Evolutionary conservation across 192 early-diverging fungal species (phyloP), one percentile per base, ranked within the genome.

Genomic region (Coemansia sp.): DNA sequence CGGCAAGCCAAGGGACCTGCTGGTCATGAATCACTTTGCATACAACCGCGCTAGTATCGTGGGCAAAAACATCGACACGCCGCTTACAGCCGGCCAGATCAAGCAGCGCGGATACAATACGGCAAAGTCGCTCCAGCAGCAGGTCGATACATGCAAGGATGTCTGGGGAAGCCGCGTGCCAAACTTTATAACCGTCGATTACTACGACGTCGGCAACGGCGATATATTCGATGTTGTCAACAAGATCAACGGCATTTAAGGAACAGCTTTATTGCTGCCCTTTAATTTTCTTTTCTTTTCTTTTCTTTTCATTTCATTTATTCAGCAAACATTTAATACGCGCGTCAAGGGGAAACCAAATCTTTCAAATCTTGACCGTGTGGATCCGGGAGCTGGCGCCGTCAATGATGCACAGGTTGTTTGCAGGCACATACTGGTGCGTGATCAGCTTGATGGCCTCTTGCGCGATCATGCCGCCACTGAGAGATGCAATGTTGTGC

Each of bases 391-490:
- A 53, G 11, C 82, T 83, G 30, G 93, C 84, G 24, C 93, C 93
- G 65, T 97, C 89, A 64, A 92, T 90, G 14, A 98, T 75, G 53
- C 87, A 86, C 0, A 89, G 86, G 69, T 96, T 96, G 75, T 93
- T 84, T 52, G 94, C 73, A 2, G 95, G 94, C 52, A 95, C 87
- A 67, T 99, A 99, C 80, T 99, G 97, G 49, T 83, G 83, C 3
- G 97, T 99, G 36, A 97, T 85, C 42, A 99, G 69, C 82, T 99
- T 99, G 83, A 97, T 95, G 25, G 87, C 78, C 72, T 99, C 97
- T 64, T 99, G 97, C 13, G 92, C 84, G 19, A 89, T 90, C 30
- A 99, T 79, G 22, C 95, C 97, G 42, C 95, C 97, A 59, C 88
- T 81, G 18, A 97, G 66, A 7, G 93, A 87, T 0, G 93, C 90